Evolutionary conservation across 805 yeast species (phyloP).

Genomic region (Myxozyma vanderwaltii): DNA sequence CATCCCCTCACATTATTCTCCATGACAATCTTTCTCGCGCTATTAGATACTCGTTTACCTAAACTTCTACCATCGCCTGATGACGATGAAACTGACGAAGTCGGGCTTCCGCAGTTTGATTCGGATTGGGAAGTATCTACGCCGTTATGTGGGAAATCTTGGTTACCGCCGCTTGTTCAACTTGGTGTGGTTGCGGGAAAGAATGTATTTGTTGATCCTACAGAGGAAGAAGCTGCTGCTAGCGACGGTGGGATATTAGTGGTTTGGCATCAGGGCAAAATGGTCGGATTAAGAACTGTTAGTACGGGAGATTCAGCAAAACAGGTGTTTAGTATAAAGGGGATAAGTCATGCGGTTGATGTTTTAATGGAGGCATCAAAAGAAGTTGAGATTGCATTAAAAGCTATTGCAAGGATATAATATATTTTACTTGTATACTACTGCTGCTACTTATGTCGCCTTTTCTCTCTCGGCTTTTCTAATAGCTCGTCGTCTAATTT

Average conservation of each 20-base stretch:
- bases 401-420: neutral
- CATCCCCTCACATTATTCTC: conserved; percentile 82
- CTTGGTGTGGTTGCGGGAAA: conserved; percentile 77
- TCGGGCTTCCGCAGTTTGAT: conserved; percentile 32
- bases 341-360: conserved; percentile 13
- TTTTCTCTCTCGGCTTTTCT: conserved; percentile 58
- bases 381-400: conserved; percentile 22
- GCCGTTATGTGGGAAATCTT: conserved; percentile 47
- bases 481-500: conserved; percentile 80
- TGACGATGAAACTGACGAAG: conserved; percentile 9
- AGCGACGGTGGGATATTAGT: conserved; percentile 79
- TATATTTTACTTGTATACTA: neutral
- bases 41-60: conserved; percentile 61
- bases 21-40: conserved; percentile 76
- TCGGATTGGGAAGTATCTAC: conserved; percentile 67
- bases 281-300: conserved; percentile 54
- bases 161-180: conserved; percentile 75
- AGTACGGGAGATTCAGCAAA: conserved; percentile 18
- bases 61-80: conserved; percentile 4
- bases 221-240: conserved; percentile 84
- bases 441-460: conserved; percentile 10
- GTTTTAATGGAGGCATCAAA: conserved; percentile 14
- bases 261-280: conserved; percentile 67
- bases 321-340: conserved; percentile 20
- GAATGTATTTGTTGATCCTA: conserved; percentile 76